phyloP scores from a whole-genome alignment of 1,284 basidiomycete species.

The Abortiporus biennis region DNA sequence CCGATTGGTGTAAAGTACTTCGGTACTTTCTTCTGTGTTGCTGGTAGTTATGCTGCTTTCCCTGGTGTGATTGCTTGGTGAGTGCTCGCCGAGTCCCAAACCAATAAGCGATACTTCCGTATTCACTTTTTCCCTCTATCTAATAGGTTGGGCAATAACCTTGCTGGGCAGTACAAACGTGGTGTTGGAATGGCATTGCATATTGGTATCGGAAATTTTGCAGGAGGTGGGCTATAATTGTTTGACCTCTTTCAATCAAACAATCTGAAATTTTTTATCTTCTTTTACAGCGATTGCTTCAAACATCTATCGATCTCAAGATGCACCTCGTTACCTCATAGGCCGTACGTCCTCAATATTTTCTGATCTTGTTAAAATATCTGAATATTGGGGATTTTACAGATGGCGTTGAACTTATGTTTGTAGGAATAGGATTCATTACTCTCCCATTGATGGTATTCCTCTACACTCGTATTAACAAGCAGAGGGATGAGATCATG shows the following conservation, averaged over 20 bases:
- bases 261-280: neutral
- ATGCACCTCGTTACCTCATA: conserved; percentile 53
- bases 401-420: conserved; percentile 15
- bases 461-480: conserved; percentile 10
- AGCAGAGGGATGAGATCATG: conserved; percentile 29
- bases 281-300: conserved; percentile 39
- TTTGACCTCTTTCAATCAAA: neutral
- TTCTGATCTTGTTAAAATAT: neutral
- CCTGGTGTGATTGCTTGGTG: conserved; percentile 66
- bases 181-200: conserved; percentile 58
- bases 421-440: conserved; percentile 14
- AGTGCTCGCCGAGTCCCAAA: conserved; percentile 13
- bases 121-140: neutral
- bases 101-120: conserved; percentile 1
- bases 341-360: conserved; percentile 39
- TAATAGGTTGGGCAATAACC: conserved; percentile 51
- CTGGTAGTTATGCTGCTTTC: conserved; percentile 54
- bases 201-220: conserved; percentile 56
- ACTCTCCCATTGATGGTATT: conserved; percentile 8
- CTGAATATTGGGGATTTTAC: too few relatives aligned
- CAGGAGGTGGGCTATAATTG: conserved; percentile 25
- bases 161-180: conserved; percentile 61
- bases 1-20: conserved; percentile 56
- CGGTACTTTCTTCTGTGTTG: conserved; percentile 58
- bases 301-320: conserved; percentile 54